A percentile compares a stretch with the other conserved stretches of the same genome.
Evolutionary conservation across 2,329 filamentous ascomycete genomes (phyloP).

Genomic region (Fusarium compactum): DNA sequence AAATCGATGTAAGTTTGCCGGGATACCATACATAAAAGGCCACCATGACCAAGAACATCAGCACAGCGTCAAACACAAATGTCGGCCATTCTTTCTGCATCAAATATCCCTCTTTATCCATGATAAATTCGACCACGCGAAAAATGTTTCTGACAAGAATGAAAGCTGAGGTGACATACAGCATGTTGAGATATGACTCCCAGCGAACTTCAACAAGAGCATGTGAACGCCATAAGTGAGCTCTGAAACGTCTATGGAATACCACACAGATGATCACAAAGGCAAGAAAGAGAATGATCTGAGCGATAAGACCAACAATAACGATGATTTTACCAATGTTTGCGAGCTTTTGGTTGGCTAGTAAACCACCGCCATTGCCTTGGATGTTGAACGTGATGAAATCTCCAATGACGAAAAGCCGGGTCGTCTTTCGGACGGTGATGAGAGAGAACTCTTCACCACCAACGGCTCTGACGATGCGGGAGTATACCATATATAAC

Average conservation of each 20-base stretch:
- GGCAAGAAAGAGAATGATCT: slow-evolving; percentile 1
- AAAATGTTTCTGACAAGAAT: slow-evolving; percentile 25
- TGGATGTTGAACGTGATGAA: slow-evolving; percentile 31
- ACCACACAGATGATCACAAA: slow-evolving; percentile 24
- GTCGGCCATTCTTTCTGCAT: slow-evolving; percentile 38
- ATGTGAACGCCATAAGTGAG: neutral
- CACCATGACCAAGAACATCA: slow-evolving; percentile 30
- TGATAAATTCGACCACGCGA: slow-evolving; percentile 25
- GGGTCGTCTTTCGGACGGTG: slow-evolving; percentile 21
- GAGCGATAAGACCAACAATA: neutral
- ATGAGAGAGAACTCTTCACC: slow-evolving; percentile 17
- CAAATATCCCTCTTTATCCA: slow-evolving; percentile 25
- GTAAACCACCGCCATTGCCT: slow-evolving; percentile 8
- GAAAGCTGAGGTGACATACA: slow-evolving; percentile 9
- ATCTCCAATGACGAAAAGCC: slow-evolving; percentile 27
- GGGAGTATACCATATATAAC: slow-evolving; percentile 34
- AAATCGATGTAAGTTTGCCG: neutral
- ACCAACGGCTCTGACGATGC: neutral
- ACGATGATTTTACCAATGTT: slow-evolving; percentile 21
- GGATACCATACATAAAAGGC: slow-evolving; percentile 31
- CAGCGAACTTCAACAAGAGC: neutral
- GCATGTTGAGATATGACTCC: slow-evolving; percentile 23
- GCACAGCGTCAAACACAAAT: slow-evolving; percentile 16
- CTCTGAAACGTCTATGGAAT: slow-evolving; percentile 12
- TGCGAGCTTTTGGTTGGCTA: neutral